Evolutionary conservation across 2,329 filamentous ascomycete species (phyloP).

Genomic region (Cladosporium velox): DNA sequence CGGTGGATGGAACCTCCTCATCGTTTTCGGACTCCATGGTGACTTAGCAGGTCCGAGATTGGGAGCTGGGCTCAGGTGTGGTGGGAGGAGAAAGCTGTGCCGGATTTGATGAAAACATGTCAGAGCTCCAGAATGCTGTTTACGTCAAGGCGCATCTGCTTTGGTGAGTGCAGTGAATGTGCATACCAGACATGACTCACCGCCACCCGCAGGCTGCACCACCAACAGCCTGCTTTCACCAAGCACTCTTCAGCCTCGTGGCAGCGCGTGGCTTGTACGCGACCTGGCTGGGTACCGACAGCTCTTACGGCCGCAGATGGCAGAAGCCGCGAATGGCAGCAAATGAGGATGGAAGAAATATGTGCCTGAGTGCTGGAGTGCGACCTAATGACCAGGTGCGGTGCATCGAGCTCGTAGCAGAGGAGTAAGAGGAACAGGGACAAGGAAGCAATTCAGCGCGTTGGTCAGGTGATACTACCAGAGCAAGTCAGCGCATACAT

Average conservation of each 20-base stretch:
- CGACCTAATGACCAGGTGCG: neutral
- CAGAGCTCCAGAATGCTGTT: neutral
- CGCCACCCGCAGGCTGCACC: neutral
- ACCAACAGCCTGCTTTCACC: neutral
- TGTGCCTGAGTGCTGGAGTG: neutral
- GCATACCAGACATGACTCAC: neutral
- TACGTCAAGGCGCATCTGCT: neutral
- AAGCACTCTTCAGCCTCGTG: neutral
- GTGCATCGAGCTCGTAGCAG: neutral
- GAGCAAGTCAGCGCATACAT: neutral
- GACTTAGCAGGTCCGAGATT: neutral
- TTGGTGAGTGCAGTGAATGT: neutral
- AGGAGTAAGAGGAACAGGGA: too few species aligned
- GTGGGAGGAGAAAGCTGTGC: neutral
- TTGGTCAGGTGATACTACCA: neutral
- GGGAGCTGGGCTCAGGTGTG: neutral
- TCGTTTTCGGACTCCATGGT: neutral
- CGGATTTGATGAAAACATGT: neutral
- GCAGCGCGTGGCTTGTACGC: neutral
- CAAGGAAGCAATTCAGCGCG: too few species aligned
- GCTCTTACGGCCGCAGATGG: neutral
- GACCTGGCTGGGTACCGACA: neutral
- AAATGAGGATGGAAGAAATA: neutral
- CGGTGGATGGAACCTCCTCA: too few species aligned
- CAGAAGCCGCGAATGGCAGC: neutral